Conservation (phyloP, 768 basidiomycete species). For the Boletus pseudo-olivaceus region DNA sequence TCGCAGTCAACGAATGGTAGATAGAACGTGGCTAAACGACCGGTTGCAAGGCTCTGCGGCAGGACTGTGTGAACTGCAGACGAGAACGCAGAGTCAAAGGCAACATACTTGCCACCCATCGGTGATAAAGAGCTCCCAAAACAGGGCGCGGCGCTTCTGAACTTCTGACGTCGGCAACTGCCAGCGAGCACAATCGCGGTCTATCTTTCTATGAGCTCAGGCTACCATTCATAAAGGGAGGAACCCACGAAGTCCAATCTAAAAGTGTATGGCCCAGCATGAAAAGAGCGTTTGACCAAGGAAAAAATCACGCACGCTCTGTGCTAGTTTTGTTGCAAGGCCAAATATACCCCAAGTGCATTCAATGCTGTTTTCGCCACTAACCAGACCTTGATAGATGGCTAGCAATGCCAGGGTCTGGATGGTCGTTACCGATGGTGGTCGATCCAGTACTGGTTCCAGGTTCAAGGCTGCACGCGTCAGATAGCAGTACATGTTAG, state of each 20-base stretch:
- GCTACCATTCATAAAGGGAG: not conserved
- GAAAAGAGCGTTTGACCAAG: not conserved
- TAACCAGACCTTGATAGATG: conserved; percentile 66
- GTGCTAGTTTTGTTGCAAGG: conserved; percentile 60
- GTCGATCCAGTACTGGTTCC: conserved; percentile 65
- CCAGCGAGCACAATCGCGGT: conserved; percentile 73
- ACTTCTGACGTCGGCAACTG: conserved; percentile 57
- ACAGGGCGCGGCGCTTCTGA: conserved; percentile 65
- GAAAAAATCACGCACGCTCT: conserved; percentile 50
- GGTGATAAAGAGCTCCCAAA: conserved; percentile 73
- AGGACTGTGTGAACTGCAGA: not conserved
- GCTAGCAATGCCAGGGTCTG: conserved; percentile 65
- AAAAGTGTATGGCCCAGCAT: conserved; percentile 2
- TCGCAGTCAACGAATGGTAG: conserved; percentile 73
- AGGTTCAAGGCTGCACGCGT: conserved; percentile 63
- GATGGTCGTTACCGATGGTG: conserved; percentile 68
- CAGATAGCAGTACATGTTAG: conserved; percentile 55
- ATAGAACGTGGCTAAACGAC: conserved; percentile 64
- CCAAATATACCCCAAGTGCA: conserved; percentile 66
- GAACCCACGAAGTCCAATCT: conserved; percentile 68
- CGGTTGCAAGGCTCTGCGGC: conserved; percentile 62
- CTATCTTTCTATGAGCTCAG: conserved; percentile 35
- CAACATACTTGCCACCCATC: conserved; percentile 67
- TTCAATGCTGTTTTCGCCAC: conserved; percentile 68
- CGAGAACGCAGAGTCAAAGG: not conserved